A percentile compares a stretch with the other conserved stretches of the same genome.
Conservation (phyloP, 2,329 filamentous ascomycete species). For the Trichoderma afroharzianum region DNA sequence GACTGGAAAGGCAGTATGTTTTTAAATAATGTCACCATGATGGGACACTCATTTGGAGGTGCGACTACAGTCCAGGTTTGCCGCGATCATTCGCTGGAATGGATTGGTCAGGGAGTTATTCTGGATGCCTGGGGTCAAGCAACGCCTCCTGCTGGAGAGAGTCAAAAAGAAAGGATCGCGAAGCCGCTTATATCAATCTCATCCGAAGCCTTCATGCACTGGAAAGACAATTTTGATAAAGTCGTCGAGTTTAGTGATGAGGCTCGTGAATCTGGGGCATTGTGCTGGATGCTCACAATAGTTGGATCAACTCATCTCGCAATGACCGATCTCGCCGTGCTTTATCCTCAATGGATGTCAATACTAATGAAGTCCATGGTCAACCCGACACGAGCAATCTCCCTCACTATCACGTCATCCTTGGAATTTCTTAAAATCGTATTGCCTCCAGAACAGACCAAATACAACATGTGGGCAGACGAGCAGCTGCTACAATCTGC, state of each 20-base stretch:
- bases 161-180: slow-evolving; percentile 41
- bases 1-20: slow-evolving; percentile 56
- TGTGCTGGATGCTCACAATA: slow-evolving; percentile 50
- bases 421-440: slow-evolving; percentile 59
- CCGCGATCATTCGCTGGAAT: slow-evolving; percentile 50
- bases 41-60: slow-evolving; percentile 65
- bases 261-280: slow-evolving; percentile 42
- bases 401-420: slow-evolving; percentile 59
- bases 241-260: slow-evolving; percentile 56
- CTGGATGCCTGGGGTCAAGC: slow-evolving; percentile 62
- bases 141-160: slow-evolving; percentile 42
- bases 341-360: slow-evolving; percentile 58
- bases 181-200: slow-evolving; percentile 61
- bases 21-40: slow-evolving; percentile 54
- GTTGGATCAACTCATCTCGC: slow-evolving; percentile 62
- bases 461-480: slow-evolving; percentile 50
- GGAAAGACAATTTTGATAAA: slow-evolving; percentile 59
- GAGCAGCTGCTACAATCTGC: slow-evolving; percentile 48
- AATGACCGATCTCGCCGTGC: slow-evolving; percentile 62
- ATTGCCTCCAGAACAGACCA: slow-evolving; percentile 44
- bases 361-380: slow-evolving; percentile 60
- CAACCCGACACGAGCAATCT: slow-evolving; percentile 59
- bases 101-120: slow-evolving; percentile 60
- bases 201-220: slow-evolving; percentile 68
- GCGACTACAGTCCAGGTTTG: slow-evolving; percentile 61